Evolutionary conservation across 768 basidiomycete species (phyloP), one percentile per base, ranked within the genome.

Genomic region (Leccinum uliginosum): DNA sequence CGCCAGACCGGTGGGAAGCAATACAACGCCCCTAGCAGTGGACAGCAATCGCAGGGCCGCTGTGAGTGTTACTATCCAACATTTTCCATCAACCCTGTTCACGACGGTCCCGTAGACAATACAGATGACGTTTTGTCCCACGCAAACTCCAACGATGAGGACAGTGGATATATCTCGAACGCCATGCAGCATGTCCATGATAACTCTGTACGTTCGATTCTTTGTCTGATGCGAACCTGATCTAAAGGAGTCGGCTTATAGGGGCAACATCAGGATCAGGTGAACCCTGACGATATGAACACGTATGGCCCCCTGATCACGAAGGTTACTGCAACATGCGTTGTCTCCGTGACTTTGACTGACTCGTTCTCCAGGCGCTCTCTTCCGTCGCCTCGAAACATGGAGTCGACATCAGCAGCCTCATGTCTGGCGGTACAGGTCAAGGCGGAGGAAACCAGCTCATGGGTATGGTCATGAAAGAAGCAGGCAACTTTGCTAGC

Each of bases 401-500:
- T 4, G 81, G 86, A 15, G 32, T 74, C 3, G 58, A 72, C 29
- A 23, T 62, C 6, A 45, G n/a, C 44, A 23, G 44, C 23, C 1
- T 67, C 45, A 6, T 59, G 11, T 64, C 67, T 14, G 73, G 69
- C 24, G 73, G 67, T 26, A n/a, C 70, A 79, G 9, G 79, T 75
- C 26, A 74, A 77, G 47, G 78, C 76, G 49, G 77, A 80, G 67
- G 67, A 53, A 83, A 83, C 43, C 71, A 94, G 70, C 74, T 95
- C 57, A 85, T 96, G 72, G 87, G 89, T 65, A 71, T 92, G 71
- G 93, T 94, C 4, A 92, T 96, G 91, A 82, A 83, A 0, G 87
- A 95, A 63, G 88, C 85, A 0, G 75, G 80, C 17, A 87, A 90
- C 67, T 73, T 91, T 49, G 89, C 93, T 62, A 83, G 11, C 6